Conservation (phyloP, 2,329 filamentous ascomycete species). For the Neocucurbitaria cava region DNA sequence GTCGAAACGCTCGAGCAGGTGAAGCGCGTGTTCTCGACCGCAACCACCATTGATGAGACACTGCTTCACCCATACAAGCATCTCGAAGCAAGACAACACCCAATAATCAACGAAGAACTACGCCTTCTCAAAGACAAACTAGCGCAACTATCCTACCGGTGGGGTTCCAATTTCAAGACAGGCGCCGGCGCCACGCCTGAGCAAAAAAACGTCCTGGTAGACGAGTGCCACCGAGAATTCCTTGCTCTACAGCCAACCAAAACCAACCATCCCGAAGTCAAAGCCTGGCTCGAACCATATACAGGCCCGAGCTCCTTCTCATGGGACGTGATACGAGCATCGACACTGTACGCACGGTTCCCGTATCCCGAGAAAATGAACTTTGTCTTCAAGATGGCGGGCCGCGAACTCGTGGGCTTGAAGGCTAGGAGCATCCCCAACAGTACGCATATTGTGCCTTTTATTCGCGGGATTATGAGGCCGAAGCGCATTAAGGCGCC, state of each 20-base stretch:
- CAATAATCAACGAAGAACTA: slow-evolving; percentile 18
- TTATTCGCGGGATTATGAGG: slow-evolving; percentile 40
- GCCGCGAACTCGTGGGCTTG: slow-evolving; percentile 47
- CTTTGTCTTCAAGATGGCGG: slow-evolving; percentile 52
- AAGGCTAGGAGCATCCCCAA: slow-evolving; percentile 33
- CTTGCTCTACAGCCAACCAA: slow-evolving; percentile 26
- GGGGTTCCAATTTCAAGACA: slow-evolving; percentile 9
- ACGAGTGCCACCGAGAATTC: slow-evolving; percentile 28
- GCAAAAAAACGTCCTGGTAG: slow-evolving; percentile 18
- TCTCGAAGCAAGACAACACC: neutral
- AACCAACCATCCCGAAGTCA: slow-evolving; percentile 14
- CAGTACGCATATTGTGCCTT: slow-evolving; percentile 20
- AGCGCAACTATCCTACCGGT: slow-evolving; percentile 1
- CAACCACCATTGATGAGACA: slow-evolving; percentile 23
- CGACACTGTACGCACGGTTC: slow-evolving; percentile 45
- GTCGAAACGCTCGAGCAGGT: slow-evolving; percentile 38
- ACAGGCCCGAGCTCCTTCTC: slow-evolving; percentile 17
- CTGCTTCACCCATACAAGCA: slow-evolving; percentile 19
- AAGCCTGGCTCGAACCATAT: slow-evolving; percentile 16
- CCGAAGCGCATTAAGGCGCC: slow-evolving; percentile 36
- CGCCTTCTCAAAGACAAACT: slow-evolving; percentile 3
- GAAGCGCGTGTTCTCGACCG: slow-evolving; percentile 27
- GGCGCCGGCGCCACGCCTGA: slow-evolving; percentile 2
- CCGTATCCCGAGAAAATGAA: slow-evolving; percentile 16
- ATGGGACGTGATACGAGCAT: slow-evolving; percentile 58